Evolutionary conservation across 1,139 yeast genomes (phyloP), one percentile per base, ranked within the genome.

Genomic region (Yamadazyma aaseri): DNA sequence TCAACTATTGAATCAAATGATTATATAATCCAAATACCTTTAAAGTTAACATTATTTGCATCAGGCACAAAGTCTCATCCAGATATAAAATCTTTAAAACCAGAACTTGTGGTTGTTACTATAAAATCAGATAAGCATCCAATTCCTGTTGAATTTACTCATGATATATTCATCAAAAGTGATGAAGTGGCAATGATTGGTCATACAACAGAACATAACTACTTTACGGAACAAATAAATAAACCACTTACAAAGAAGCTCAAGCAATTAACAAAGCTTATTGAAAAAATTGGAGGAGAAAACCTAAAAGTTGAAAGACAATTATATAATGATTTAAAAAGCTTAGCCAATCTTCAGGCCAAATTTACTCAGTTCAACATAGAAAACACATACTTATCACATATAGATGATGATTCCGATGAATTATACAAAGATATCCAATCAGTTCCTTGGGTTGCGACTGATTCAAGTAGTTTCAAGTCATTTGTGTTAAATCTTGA

Each of bases 91-190:
- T 44, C 54, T 0, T 29, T 67, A 3, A 49, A 50, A 12, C 53
- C 63, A 2, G 74, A 69, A 36, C 46, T 70, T 32, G 62, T 63
- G 13, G 65, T 53, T 2, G 54, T 61, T n/a, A 64, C 73, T 1
- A 50, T 66, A 6, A 47, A 63, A 29, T 62, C 73, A 1, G 53
- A 51, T 13, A 65, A 59, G 33, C 54, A 66, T 33, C 53, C 51
- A 4, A 61, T 70, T 5, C 75, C 76, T 0, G 51, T 69, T 4
- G 74, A 69, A 33, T 51, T 70, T 38, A 63, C 60, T 35, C 70
- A 65, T 36, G 73, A 65, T 17, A 57, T 67, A 58, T 63, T 66
- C 38, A 63, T 66, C 43, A 41, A 48, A 12, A 61, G 57, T 28
- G 53, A 56, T 15, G 45, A 44, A 24, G 26, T 44, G 6, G 51